These are phyloP conservation scores for Fusarium heterosporum DNA, from an alignment of 2,329 filamentous ascomycete genomes.

Conservation along the genomic window DNA sequence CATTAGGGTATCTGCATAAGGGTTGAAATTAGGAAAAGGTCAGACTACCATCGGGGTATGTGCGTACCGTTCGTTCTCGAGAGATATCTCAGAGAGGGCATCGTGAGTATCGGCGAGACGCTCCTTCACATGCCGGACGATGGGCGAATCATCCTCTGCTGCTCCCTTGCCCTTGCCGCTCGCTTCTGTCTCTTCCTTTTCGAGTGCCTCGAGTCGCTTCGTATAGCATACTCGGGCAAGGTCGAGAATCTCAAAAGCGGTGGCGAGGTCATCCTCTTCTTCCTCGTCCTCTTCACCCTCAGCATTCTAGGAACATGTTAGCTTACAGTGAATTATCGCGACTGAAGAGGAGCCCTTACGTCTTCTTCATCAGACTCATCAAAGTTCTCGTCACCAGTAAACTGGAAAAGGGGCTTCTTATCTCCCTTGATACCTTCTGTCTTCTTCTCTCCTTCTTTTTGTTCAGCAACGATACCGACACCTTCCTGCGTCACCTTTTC, in stretches of 20 bases:
- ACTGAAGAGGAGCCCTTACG: conserved; percentile 42
- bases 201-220: conserved; percentile 62
- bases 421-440: conserved; percentile 55
- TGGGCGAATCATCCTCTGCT: conserved; percentile 55
- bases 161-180: conserved; percentile 59
- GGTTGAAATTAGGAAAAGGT: conserved; percentile 10
- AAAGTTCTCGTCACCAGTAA: conserved; percentile 94
- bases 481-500: conserved; percentile 61
- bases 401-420: conserved; percentile 88
- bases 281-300: conserved; percentile 65
- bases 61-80: conserved; percentile 86
- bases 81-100: conserved; percentile 92
- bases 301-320: conserved; percentile 42
- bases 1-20: conserved; percentile 75
- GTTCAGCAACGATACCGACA: conserved; percentile 57
- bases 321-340: background rate
- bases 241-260: conserved; percentile 87
- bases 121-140: conserved; percentile 76
- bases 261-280: conserved; percentile 78
- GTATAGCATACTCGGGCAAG: conserved; percentile 75
- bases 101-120: conserved; percentile 93
- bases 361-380: conserved; percentile 83
- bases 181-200: conserved; percentile 50
- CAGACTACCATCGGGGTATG: background rate
- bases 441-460: conserved; percentile 57